A percentile compares a stretch with the other conserved stretches of the same genome.
These are phyloP conservation scores for Solanum piurae DNA, from an alignment of 257 asterid genomes.

Conservation along the genomic window DNA sequence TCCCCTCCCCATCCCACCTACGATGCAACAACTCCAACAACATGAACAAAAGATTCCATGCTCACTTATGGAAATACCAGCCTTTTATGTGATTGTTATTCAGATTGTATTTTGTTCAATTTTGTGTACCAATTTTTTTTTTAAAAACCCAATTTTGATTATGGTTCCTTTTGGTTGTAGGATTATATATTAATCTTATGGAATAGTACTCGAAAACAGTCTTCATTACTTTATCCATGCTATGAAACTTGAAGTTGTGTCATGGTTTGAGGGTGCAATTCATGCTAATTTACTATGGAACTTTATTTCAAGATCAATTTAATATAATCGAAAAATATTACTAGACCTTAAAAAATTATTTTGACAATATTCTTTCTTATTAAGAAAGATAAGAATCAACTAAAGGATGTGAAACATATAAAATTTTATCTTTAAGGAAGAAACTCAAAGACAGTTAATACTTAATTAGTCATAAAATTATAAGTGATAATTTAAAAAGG, in stretches of 20 bases:
- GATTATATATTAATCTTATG: background rate
- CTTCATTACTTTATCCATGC: background rate
- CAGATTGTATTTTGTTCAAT: background rate
- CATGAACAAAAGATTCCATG: background rate
- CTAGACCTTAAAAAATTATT: background rate
- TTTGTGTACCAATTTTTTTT: background rate
- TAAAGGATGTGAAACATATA: background rate
- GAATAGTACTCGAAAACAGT: background rate
- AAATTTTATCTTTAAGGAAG: background rate
- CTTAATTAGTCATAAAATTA: background rate
- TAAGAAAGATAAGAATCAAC: background rate
- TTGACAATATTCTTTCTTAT: background rate
- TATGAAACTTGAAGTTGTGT: background rate
- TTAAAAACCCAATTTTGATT: too few species aligned
- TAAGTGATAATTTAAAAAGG: background rate
- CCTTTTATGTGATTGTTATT: background rate
- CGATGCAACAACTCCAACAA: background rate
- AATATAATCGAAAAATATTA: background rate
- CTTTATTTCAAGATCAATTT: background rate
- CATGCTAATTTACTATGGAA: background rate
- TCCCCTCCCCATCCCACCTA: background rate
- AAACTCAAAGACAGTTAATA: background rate
- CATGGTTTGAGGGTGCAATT: background rate
- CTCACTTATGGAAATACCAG: background rate
- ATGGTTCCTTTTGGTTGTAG: background rate